These are phyloP conservation scores for Eucalyptus marginata DNA, from an alignment of 345 rosid genomes.

Conservation along the genomic window DNA sequence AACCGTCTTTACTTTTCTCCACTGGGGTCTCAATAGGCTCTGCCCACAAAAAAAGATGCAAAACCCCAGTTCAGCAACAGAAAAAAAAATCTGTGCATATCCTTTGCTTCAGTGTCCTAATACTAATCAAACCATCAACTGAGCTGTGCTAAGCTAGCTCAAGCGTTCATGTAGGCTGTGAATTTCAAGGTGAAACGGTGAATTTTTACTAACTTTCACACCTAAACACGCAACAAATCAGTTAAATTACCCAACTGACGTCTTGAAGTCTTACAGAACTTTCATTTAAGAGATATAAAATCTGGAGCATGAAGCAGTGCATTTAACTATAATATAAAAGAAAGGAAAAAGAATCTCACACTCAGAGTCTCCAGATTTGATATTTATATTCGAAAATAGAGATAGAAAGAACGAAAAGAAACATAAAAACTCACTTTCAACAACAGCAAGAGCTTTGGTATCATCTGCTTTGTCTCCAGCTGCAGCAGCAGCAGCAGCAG, in stretches of 20 bases:
- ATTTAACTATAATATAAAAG: neutral
- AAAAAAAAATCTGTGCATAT: neutral
- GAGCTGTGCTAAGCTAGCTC: neutral
- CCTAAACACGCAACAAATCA: neutral
- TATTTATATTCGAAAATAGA: neutral
- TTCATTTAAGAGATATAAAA: neutral
- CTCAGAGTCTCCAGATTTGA: neutral
- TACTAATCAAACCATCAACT: neutral
- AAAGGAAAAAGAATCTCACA: neutral
- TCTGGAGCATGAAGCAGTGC: neutral
- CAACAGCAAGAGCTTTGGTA: conserved; percentile 6
- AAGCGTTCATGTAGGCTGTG: neutral
- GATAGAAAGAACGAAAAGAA: neutral
- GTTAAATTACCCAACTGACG: neutral
- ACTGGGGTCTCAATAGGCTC: conserved; percentile 18
- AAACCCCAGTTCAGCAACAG: neutral
- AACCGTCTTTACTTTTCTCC: conserved; percentile 22
- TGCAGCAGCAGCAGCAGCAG: neutral
- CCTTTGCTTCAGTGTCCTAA: neutral
- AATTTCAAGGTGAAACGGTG: neutral
- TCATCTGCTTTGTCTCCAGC: conserved; percentile 13
- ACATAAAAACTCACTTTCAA: conserved; percentile 6
- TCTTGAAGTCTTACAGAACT: neutral
- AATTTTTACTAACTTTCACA: neutral
- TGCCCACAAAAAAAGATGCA: neutral